A percentile compares a stretch with the other conserved stretches of the same genome.
Evolutionary conservation across 441 rosid species (phyloP).

Genomic region (Populus trichocarpa): DNA sequence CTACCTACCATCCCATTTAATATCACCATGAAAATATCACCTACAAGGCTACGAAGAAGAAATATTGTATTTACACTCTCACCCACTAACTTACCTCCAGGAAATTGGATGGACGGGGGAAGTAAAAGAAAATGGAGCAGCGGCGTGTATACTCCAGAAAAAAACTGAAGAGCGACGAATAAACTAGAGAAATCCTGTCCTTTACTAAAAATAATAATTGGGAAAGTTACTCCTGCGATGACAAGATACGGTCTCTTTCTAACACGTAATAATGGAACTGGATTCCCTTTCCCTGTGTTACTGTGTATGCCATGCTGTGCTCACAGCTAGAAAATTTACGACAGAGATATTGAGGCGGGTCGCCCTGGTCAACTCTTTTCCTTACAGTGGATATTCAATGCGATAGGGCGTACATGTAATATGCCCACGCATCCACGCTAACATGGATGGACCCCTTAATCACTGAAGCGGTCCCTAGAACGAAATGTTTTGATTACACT

Average conservation of each 20-base stretch:
- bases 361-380: background rate
- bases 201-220: background rate
- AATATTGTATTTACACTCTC: background rate
- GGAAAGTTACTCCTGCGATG: background rate
- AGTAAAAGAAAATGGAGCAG: background rate
- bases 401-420: background rate
- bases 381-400: background rate
- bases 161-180: background rate
- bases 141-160: background rate
- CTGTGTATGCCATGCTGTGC: background rate
- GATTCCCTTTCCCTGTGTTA: slow-evolving; percentile 11
- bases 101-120: background rate
- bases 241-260: background rate
- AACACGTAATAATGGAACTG: slow-evolving; percentile 1
- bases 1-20: slow-evolving; percentile 13
- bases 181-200: too few relatives aligned
- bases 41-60: background rate
- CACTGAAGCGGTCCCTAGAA: background rate
- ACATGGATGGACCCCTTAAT: too few relatives aligned
- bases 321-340: background rate
- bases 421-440: background rate
- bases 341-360: background rate
- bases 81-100: background rate
- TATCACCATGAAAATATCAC: background rate
- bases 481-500: too few relatives aligned